Conservation (phyloP, 2,329 filamentous ascomycete genomes). For the Aureobasidium lini region DNA sequence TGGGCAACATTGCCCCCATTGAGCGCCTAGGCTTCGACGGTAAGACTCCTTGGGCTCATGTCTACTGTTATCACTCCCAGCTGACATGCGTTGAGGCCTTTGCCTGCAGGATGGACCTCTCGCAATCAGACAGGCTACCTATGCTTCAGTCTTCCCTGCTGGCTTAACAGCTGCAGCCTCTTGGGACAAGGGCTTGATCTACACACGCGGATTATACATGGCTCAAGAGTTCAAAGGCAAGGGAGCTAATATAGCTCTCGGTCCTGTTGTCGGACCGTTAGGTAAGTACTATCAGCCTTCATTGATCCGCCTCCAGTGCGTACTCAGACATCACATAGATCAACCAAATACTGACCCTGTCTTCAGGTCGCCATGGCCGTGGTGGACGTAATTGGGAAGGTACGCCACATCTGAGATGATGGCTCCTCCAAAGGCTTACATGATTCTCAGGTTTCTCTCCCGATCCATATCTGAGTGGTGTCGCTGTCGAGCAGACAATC, state of each 20-base stretch:
- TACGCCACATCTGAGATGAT: conserved; percentile 15
- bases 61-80: not conserved
- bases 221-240: conserved; percentile 23
- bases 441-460: conserved; percentile 45
- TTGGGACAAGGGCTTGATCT: conserved; percentile 31
- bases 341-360: not conserved
- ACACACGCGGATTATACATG: conserved; percentile 26
- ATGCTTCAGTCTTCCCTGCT: conserved; percentile 32
- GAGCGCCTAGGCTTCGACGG: conserved; percentile 24
- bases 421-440: conserved; percentile 19
- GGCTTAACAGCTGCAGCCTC: conserved; percentile 33
- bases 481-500: conserved; percentile 37
- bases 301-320: too few relatives aligned
- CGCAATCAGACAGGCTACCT: conserved; percentile 31
- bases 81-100: conserved; percentile 16
- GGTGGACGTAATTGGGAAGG: conserved; percentile 27
- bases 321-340: not conserved
- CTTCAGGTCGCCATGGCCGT: conserved; percentile 9
- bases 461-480: conserved; percentile 43
- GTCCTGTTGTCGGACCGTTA: conserved; percentile 39
- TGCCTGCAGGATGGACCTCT: conserved; percentile 36
- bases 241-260: conserved; percentile 49
- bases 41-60: not conserved
- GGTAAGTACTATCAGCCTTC: conserved; percentile 19
- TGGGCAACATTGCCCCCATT: conserved; percentile 54